A percentile compares a stretch with the other conserved stretches of the same genome.
Evolutionary conservation across 1,139 yeast species (phyloP).

Genomic region (Candida sp.): DNA sequence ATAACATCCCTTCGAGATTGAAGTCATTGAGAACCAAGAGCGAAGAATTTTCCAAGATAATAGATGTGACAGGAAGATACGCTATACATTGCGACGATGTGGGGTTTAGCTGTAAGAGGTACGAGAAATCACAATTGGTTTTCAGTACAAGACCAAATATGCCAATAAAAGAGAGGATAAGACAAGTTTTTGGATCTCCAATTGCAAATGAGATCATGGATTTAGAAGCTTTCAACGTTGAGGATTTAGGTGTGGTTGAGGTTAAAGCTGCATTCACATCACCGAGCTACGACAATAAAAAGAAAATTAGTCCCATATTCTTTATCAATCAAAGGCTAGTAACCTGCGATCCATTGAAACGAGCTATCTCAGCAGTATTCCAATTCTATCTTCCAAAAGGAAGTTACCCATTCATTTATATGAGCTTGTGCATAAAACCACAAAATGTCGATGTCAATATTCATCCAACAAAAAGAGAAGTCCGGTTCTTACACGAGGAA

Average conservation of each 20-base stretch:
- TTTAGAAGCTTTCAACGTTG: constrained; percentile 25
- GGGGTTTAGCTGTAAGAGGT: constrained; percentile 77
- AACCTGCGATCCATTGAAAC: constrained; percentile 71
- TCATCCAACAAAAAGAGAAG: constrained; percentile 96
- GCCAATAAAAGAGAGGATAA: constrained; percentile 60
- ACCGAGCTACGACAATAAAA: constrained; percentile 70
- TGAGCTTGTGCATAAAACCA: constrained; percentile 65
- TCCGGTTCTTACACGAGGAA: constrained; percentile 79
- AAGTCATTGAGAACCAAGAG: constrained; percentile 60
- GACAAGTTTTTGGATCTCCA: constrained; percentile 67
- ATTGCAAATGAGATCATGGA: constrained; percentile 66
- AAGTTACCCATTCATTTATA: constrained; percentile 71
- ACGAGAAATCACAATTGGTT: constrained; percentile 62
- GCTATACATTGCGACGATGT: constrained; percentile 70
- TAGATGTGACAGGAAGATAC: constrained; percentile 84
- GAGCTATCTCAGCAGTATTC: constrained; percentile 67
- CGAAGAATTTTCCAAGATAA: constrained; percentile 73
- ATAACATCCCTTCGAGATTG: constrained; percentile 79
- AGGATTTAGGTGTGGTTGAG: constrained; percentile 38
- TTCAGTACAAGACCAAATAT: constrained; percentile 49
- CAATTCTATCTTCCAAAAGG: constrained; percentile 76
- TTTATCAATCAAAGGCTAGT: constrained; percentile 87
- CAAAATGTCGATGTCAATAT: constrained; percentile 84
- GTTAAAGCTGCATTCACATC: constrained; percentile 66
- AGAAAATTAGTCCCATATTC: constrained; percentile 63